A percentile compares a stretch with the other conserved stretches of the same genome.
phyloP scores from a whole-genome alignment of 1,284 basidiomycete genomes.

The Athelia sp. region DNA sequence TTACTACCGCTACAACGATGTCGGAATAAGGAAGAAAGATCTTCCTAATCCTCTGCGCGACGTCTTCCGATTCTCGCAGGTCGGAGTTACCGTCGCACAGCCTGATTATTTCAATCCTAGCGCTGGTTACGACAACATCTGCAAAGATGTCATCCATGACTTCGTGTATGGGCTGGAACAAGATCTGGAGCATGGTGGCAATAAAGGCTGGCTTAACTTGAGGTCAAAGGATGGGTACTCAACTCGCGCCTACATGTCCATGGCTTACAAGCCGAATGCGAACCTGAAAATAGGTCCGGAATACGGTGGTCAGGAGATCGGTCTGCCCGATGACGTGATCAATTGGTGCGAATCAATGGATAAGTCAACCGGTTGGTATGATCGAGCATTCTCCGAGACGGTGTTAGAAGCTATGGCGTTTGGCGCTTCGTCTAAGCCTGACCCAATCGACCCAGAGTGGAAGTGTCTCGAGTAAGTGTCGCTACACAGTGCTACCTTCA shows the following conservation, averaged over 20 bases:
- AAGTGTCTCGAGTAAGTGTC: constrained; percentile 9
- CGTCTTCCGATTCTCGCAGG: neutral
- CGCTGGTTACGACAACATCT: constrained; percentile 7
- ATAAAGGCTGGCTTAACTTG: constrained; percentile 20
- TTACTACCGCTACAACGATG: neutral
- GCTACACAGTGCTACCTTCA: neutral
- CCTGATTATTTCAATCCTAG: constrained; percentile 4
- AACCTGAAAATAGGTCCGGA: constrained; percentile 1
- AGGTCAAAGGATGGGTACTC: constrained; percentile 20
- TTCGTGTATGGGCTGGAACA: constrained; percentile 9
- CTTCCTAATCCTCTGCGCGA: neutral
- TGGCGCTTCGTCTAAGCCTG: neutral
- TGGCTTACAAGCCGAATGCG: neutral
- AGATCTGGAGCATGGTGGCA: constrained; percentile 4
- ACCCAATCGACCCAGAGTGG: neutral
- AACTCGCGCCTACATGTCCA: constrained; percentile 16
- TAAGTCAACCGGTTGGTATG: constrained; percentile 18
- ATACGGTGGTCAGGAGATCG: constrained; percentile 4
- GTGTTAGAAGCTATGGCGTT: constrained; percentile 3
- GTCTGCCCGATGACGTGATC: constrained; percentile 15
- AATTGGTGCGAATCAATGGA: constrained; percentile 23
- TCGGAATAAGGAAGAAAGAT: neutral
- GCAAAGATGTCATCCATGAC: neutral
- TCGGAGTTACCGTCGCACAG: neutral
- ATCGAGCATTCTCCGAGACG: constrained; percentile 20